phyloP scores from a whole-genome alignment of 1,139 yeast species.

The Yamadazyma siamensis region DNA sequence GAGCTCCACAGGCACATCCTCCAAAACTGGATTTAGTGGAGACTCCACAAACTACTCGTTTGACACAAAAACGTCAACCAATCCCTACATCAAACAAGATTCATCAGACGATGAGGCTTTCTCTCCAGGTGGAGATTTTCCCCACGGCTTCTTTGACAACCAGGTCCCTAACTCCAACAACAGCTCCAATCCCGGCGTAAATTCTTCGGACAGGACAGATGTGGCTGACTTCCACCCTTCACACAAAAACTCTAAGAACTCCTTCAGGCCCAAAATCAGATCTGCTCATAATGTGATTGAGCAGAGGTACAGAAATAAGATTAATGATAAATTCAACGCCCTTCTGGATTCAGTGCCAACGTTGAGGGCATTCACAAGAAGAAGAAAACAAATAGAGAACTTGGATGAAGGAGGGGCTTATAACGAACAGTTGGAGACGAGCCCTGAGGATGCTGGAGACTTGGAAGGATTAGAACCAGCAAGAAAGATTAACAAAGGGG shows the following conservation, averaged over 20 bases:
- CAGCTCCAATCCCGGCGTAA: background rate
- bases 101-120: constrained; percentile 10
- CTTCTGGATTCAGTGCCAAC: constrained; percentile 44
- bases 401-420: constrained; percentile 9
- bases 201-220: background rate
- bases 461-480: constrained; percentile 48
- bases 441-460: constrained; percentile 15
- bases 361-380: constrained; percentile 28
- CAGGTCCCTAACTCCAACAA: constrained; percentile 3
- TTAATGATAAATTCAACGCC: constrained; percentile 41
- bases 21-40: background rate
- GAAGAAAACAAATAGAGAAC: constrained; percentile 12
- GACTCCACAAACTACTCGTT: background rate
- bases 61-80: too few relatives aligned
- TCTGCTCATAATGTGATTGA: constrained; percentile 46
- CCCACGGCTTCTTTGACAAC: too few relatives aligned
- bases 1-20: background rate
- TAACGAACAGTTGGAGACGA: constrained; percentile 19
- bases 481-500: constrained; percentile 42
- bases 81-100: constrained; percentile 7
- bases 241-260: background rate
- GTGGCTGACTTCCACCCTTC: too few relatives aligned
- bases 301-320: constrained; percentile 44
- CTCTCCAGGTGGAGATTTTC: constrained; percentile 7
- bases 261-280: constrained; percentile 18